Conservation (phyloP, 192 early-diverging fungal genomes). For the Coemansia sp. region DNA sequence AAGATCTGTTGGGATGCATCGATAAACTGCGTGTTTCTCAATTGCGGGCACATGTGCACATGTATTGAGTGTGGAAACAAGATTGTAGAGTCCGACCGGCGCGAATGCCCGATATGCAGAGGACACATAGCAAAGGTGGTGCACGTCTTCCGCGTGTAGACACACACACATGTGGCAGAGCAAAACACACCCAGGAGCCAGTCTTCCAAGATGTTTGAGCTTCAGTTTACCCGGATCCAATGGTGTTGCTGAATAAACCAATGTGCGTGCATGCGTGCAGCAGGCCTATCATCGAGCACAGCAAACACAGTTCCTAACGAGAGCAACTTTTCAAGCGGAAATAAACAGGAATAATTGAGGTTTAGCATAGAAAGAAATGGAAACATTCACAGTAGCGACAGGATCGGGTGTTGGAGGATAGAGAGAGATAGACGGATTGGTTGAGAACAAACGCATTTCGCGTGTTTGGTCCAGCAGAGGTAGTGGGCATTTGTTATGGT, state of each 20-base stretch:
- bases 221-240: not conserved
- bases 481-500: no score
- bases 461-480: no score
- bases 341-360: no score
- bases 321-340: no score
- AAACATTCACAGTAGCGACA: no score
- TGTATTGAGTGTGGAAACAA: conserved; percentile 75
- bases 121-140: conserved; percentile 68
- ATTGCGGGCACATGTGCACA: conserved; percentile 86
- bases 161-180: not conserved
- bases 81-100: conserved; percentile 53
- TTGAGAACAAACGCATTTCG: no score
- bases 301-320: no score
- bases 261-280: not conserved
- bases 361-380: no score
- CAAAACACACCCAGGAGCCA: not conserved
- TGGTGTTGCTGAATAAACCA: not conserved
- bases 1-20: conserved; percentile 81
- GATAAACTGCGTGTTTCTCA: conserved; percentile 81
- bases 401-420: no score
- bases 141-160: conserved; percentile 69
- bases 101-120: conserved; percentile 83
- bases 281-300: not conserved
- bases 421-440: no score
- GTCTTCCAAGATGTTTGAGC: not conserved